Base-by-base conservation (phyloP, 2,329 filamentous ascomycete genomes). In the Clarireedia paspali region DNA sequence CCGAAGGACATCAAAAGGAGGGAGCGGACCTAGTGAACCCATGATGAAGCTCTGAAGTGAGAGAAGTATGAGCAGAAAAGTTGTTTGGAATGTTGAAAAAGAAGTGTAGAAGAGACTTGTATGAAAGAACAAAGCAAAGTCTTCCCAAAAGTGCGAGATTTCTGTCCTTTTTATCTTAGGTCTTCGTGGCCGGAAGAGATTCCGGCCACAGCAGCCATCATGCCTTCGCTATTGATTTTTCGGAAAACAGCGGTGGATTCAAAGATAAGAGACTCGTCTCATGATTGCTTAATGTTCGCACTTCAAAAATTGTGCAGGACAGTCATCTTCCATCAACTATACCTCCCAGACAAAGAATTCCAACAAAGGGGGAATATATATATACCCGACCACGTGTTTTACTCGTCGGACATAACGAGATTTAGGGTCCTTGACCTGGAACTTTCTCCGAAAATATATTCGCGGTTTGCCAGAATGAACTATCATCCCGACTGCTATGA, bases 1-100 rank as follows among this genome's bases (percentile, higher is more conserved):
- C 56, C 77, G 73, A 45, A 89, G 76, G 71, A 89, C 80, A 54
- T 77, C 72, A 69, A 88, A 88, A 20, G 38, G 27, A 60, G 69
- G 53, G 6, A 60, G 53, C 40, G 62, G 46, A n/a, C 38, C 34
- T 50, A 64, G 62, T 36, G 67, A 68, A 53, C 67, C 67, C 68
- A 70, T 70, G 9, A 55, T 66, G 27, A 57, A 56, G 48, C 42
- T 23, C 23, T 54, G 39, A 51, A 15, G 6, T 34, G 39, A 4
- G 27, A 50, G 23, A 26, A 34, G 49, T 14, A 17, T 36, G 34
- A 45, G 50, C 30, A 55, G 20, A 48, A 39, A 39, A 27, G 30
- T 45, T 57, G 59, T 40, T 51, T 2, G 39, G 7, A 10, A n/a
- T 50, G 30, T n/a, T 12, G 53, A 24, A 36, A n/a, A 38, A 45